A percentile compares a stretch with the other conserved stretches of the same genome.
Evolutionary conservation across 225 moss, liverwort and hornwort genomes (phyloP).

Genomic region (Polytrichum formosum): DNA sequence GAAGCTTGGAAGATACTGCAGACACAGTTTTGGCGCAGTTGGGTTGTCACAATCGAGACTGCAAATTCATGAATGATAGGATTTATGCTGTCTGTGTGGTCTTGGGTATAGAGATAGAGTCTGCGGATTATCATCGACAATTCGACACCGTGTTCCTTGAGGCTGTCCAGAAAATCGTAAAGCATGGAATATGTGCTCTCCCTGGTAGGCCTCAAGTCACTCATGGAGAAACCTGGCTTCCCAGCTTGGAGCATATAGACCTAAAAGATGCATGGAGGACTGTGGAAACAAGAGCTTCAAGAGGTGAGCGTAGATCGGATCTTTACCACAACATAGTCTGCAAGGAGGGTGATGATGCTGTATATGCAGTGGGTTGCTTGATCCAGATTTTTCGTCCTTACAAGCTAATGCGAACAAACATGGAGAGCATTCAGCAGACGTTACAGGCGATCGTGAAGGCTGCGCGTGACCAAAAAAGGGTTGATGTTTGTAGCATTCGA

Average conservation of each 20-base stretch:
- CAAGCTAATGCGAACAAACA: constrained; percentile 4
- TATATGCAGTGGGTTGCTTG: constrained; percentile 13
- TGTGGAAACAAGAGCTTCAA: constrained; percentile 1
- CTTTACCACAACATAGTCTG: constrained; percentile 13
- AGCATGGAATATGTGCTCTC: constrained; percentile 13
- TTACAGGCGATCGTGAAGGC: constrained; percentile 3
- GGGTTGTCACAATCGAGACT: constrained; percentile 13
- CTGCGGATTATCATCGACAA: not conserved
- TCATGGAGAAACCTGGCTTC: constrained; percentile 16
- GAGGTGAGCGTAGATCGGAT: not conserved
- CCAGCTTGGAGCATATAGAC: constrained; percentile 14
- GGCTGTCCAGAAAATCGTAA: constrained; percentile 8
- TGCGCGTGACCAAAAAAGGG: not conserved
- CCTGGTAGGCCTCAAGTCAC: constrained; percentile 6
- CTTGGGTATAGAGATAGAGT: constrained; percentile 8
- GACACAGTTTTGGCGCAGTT: constrained; percentile 13
- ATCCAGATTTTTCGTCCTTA: constrained; percentile 11
- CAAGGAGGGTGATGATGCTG: not conserved
- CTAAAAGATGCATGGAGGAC: constrained; percentile 13
- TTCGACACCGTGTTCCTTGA: constrained; percentile 14
- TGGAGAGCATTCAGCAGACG: not conserved
- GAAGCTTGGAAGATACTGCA: constrained; percentile 4
- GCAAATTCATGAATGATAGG: not conserved
- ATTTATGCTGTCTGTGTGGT: constrained; percentile 13
- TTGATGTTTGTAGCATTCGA: constrained; percentile 5